phyloP scores from a whole-genome alignment of 352 stramenopile species.

The Phytopythium boreale region DNA sequence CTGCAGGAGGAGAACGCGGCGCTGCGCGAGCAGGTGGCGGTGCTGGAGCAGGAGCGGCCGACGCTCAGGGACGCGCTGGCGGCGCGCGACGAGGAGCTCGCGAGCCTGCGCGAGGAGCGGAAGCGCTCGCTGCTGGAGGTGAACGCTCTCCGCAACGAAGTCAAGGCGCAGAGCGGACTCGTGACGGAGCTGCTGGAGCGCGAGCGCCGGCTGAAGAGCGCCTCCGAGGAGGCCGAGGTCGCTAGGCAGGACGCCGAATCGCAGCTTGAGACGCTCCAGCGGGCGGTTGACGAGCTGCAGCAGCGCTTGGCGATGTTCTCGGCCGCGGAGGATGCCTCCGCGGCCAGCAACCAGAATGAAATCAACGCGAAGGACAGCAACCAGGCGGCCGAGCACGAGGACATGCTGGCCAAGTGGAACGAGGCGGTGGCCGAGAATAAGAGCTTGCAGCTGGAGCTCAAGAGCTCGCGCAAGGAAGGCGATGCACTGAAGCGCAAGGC shows the following conservation, averaged over 20 bases:
- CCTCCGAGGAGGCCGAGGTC: constrained; percentile 25
- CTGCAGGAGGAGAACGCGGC: constrained; percentile 56
- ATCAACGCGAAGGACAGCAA: constrained; percentile 35
- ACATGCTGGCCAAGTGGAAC: constrained; percentile 45
- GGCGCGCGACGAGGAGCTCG: constrained; percentile 35
- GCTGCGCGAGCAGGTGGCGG: constrained; percentile 51
- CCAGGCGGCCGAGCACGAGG: constrained; percentile 48
- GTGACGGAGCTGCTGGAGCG: constrained; percentile 55
- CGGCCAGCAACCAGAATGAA: constrained; percentile 7
- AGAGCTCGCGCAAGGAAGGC: constrained; percentile 58
- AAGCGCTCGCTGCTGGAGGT: constrained; percentile 46
- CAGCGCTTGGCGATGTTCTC: not conserved
- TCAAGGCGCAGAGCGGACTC: constrained; percentile 54
- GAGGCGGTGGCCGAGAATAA: constrained; percentile 42
- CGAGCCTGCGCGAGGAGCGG: constrained; percentile 38
- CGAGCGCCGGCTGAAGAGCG: constrained; percentile 37
- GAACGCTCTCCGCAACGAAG: constrained; percentile 47
- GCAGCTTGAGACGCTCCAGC: constrained; percentile 23
- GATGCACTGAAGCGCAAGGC: constrained; percentile 43
- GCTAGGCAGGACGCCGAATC: constrained; percentile 35
- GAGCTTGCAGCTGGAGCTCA: constrained; percentile 34
- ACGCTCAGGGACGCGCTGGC: constrained; percentile 40
- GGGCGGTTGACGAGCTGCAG: constrained; percentile 24
- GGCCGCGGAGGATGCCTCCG: not conserved
- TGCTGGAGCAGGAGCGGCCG: constrained; percentile 48